These are phyloP conservation scores for Yamagishiella unicocca DNA, from an alignment of 139 green algal species.

Conservation along the genomic window DNA sequence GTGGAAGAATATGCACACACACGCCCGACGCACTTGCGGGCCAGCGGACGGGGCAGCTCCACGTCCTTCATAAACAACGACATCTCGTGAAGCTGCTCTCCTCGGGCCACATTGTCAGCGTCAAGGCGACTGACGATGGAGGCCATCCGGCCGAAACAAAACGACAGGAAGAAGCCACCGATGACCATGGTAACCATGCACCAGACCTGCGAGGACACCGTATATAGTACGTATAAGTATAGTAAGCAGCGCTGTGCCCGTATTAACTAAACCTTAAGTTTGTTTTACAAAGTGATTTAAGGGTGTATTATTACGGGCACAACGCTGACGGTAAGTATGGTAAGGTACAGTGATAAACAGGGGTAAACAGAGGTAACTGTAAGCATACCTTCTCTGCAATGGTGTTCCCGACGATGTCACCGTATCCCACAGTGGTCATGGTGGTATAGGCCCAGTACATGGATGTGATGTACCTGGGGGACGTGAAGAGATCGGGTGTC, in stretches of 20 bases:
- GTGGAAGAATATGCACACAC: too few relatives aligned
- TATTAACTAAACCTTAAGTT: too few relatives aligned
- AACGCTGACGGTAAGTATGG: too few relatives aligned
- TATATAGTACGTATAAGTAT: too few relatives aligned
- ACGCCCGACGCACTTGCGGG: slow-evolving; percentile 58
- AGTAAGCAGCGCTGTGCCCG: too few relatives aligned
- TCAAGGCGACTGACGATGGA: slow-evolving; percentile 56
- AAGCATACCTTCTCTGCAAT: slow-evolving; percentile 68
- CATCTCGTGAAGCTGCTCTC: slow-evolving; percentile 65
- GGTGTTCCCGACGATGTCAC: slow-evolving; percentile 74
- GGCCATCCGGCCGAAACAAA: slow-evolving; percentile 67
- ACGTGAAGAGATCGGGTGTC: too few relatives aligned
- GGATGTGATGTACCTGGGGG: slow-evolving; percentile 74
- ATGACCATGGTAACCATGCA: slow-evolving; percentile 70
- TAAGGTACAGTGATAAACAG: too few relatives aligned
- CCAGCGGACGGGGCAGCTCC: slow-evolving; percentile 59
- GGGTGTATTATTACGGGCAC: too few relatives aligned
- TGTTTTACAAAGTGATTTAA: too few relatives aligned
- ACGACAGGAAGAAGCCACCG: slow-evolving; percentile 73
- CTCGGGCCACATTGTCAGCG: slow-evolving; percentile 52
- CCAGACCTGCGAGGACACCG: slow-evolving; percentile 56
- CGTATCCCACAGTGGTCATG: slow-evolving; percentile 84
- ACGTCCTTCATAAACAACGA: slow-evolving; percentile 67
- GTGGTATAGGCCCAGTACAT: slow-evolving; percentile 83
- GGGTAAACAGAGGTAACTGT: too few relatives aligned